Evolutionary conservation across 192 early-diverging fungal species (phyloP).

Genomic region (Thamnidium elegans): DNA sequence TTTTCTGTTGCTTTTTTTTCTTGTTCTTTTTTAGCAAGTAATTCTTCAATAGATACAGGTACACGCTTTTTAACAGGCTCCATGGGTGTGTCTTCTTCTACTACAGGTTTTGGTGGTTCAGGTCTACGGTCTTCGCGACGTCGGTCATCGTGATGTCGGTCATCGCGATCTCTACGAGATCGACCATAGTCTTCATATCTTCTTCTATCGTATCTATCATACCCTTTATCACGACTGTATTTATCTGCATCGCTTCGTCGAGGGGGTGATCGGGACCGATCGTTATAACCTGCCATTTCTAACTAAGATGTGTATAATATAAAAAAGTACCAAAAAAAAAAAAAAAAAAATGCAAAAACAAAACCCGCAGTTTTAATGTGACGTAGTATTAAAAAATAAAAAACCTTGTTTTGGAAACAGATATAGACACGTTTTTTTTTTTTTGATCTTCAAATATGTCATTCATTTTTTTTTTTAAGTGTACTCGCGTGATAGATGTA

Average conservation of each 20-base stretch:
- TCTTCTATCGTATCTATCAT: conserved; percentile 12
- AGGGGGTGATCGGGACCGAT: conserved; percentile 22
- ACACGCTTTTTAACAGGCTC: conserved; percentile 35
- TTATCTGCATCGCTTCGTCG: conserved; percentile 34
- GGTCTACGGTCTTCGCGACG: conserved; percentile 12
- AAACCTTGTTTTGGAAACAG: no score
- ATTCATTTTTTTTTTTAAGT: no score
- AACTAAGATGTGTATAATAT: neutral
- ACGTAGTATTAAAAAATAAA: no score
- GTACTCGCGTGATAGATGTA: no score
- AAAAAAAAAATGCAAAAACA: no score
- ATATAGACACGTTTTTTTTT: no score
- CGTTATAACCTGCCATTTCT: conserved; percentile 1
- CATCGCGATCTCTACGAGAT: conserved; percentile 21
- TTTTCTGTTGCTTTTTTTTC: conserved; percentile 62
- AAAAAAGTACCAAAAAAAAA: neutral
- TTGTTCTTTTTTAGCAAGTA: conserved; percentile 63
- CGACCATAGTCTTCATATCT: conserved; percentile 21
- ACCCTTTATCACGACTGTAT: conserved; percentile 31
- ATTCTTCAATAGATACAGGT: conserved; percentile 77
- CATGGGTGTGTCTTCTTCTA: neutral
- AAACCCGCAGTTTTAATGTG: no score
- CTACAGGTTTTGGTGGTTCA: neutral
- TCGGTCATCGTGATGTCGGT: conserved; percentile 21
- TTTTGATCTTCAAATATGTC: no score